Evolutionary conservation across 108 stramenopile genomes (phyloP), one percentile per base, ranked within the genome.

Genomic region (Pseudonitzschia pungens): DNA sequence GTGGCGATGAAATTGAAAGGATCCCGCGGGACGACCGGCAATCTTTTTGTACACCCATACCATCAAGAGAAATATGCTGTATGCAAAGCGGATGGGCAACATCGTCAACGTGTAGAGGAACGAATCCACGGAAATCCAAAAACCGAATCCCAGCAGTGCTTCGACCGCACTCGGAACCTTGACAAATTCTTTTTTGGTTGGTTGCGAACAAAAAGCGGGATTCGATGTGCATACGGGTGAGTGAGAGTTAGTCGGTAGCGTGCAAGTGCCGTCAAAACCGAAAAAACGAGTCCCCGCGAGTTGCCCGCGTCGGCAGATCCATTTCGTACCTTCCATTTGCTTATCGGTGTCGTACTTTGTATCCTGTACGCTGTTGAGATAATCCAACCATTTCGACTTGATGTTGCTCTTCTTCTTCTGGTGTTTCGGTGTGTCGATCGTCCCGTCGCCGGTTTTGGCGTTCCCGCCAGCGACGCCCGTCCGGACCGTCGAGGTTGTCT

Each of bases 41-140:
- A 69, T 57, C 26, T 58, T 70, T 15, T 53, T 51, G 48, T 74
- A 44, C 45, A 83, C 58, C 15, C 62, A 67, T 20, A 70, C 63
- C 24, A 74, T 40, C 65, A 80, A 55, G 65, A 90, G 75, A 20
- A 87, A 44, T 18, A 68, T 59, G 50, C 89, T 89, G 87, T 83
- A 90, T 52, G 86, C 65, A 48, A 90, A 89, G 48, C 91, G 89
- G 53, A 99, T 60, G 31, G 97, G 97, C 48, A 98, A 79, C 72
- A 96, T 89, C 11, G 97, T 95, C 56, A 96, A 73, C 7, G 91
- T 82, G 84, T 98, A 96, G 21, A 99, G 75, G 69, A 99, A 98
- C 31, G 93, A 90, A 85, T 99, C 98, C 18, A 94, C 72, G 69
- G 93, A 96, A 32, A 98, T 86, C 59, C 89, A 82, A 72, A 96